These are phyloP conservation scores for Lentinula guzmanii DNA, from an alignment of 768 basidiomycete species.

Conservation along the genomic window DNA sequence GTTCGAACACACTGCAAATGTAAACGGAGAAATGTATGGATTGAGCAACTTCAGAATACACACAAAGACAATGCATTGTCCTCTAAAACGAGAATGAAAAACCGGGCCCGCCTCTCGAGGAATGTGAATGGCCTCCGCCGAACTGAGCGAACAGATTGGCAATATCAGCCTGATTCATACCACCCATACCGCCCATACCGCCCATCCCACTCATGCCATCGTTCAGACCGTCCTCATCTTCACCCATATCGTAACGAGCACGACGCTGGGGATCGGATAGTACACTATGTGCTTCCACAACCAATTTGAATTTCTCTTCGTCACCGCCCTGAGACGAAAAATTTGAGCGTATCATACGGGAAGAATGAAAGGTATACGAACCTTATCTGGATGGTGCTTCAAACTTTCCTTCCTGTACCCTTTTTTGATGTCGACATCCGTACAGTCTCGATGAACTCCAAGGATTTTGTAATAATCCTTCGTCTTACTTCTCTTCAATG, in stretches of 20 bases:
- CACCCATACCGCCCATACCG: slow-evolving; percentile 42
- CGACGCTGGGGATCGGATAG: slow-evolving; percentile 72
- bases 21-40: no score
- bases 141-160: slow-evolving; percentile 6
- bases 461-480: slow-evolving; percentile 89
- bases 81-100: not conserved
- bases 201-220: slow-evolving; percentile 16
- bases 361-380: slow-evolving; percentile 17
- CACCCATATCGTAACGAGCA: slow-evolving; percentile 75
- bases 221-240: slow-evolving; percentile 50
- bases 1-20: no score
- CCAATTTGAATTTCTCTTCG: slow-evolving; percentile 93
- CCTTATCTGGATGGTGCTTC: slow-evolving; percentile 85
- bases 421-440: slow-evolving; percentile 79
- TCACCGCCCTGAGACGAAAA: slow-evolving; percentile 67
- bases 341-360: not conserved
- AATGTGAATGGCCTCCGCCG: not conserved
- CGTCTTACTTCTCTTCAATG: slow-evolving; percentile 80
- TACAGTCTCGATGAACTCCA: slow-evolving; percentile 52
- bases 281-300: slow-evolving; percentile 75
- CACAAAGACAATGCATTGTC: not conserved
- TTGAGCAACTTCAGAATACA: not conserved
- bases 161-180: slow-evolving; percentile 22
- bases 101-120: not conserved
- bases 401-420: slow-evolving; percentile 84